Evolutionary conservation across 2,329 filamentous ascomycete species (phyloP), one percentile per base, ranked within the genome.

Genomic region (Aspergillus phoenicis): DNA sequence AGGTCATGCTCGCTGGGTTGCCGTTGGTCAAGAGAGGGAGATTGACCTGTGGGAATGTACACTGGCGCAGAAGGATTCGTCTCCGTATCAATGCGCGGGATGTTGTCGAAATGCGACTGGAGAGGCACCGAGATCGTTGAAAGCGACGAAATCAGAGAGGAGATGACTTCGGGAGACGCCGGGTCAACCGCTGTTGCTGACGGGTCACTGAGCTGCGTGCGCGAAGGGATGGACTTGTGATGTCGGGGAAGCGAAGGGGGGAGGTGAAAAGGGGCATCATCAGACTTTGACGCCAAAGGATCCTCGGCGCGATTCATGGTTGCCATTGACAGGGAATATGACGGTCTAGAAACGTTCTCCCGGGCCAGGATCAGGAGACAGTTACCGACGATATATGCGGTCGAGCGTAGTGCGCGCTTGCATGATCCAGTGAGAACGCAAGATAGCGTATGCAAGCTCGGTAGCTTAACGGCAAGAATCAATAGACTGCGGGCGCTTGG

Each of bases 91-190:
- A 78, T 75, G 59, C 73, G 71, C 22, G 81, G 78, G 54, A 82
- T 77, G 58, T 81, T 82, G 68, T 93, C 89, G 71, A 92, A 91
- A 72, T 91, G 88, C 62, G 85, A 82, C 73, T 84, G 86, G 58
- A 89, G 84, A 22, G 90, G 89, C 52, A 85, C 83, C 5, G 84
- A 84, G 62, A 86, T 84, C 64, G 81, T 79, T 17, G 85, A 84
- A 47, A 89, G 80, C 30, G 86, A 87, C 62, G 85, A 84, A 72
- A 88, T 86, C 62, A 89, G 80, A 52, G 83, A 85, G 15, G 84
- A 84, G 64, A 89, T 82, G 30, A 82, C 75, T 65, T 82, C 80
- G 17, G 79, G 77, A 20, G 79, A 81, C n/a, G 78, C 77, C 43
- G 77, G 75, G 65, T 80, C 76, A 54, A 76, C 67, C 15, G 64